Evolutionary conservation across 306 rosid species (phyloP), one percentile per base, ranked within the genome.

Genomic region (Rosa lucieae): DNA sequence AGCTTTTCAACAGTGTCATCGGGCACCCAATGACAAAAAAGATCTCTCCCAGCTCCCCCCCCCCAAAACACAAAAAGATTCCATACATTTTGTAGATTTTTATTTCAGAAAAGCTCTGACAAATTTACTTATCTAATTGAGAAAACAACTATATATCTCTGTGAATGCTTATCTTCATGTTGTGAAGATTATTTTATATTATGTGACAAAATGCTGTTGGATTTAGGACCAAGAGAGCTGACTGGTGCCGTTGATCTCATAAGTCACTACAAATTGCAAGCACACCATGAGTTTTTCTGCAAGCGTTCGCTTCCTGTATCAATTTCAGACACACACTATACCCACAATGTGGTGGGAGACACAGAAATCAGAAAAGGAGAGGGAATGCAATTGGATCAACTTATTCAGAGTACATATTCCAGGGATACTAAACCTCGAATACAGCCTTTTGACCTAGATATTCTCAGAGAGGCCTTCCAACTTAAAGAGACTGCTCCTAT

Each of bases 361-460:
- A 89, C 96, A 37, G 99, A 93, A 83, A 84, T 93, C 70, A 89
- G 99, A 82, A 93, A 91, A 90, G 99, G 99, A 74, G 98, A 96
- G 77, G 98, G 98, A 77, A 93, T 96, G 97, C 98, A 96, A 75
- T 88, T 96, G 81, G 96, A 90, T 91, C 96, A 96, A 82, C 99
- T 96, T 83, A 87, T 91, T 81, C 96, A 91, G 85, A 93, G 85
- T 63, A 74, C 92, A 55, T 88, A 84, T 81, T 72, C 83, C 13
- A 90, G 93, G 84, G 94, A 93, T 49, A 83, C 92, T 43, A 90
- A 80, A 86, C 87, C 88, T 47, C 93, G 92, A 8, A 87, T 93
- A 78, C 98, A 87, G 73, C 94, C 94, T 42, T 93, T 96, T 80
- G 96, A 91, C 86, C 81, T 90, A n/a, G 92, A 89, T 82, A 59